Conservation (phyloP, 1,284 basidiomycete species). For the Schizopora paradoxa region DNA sequence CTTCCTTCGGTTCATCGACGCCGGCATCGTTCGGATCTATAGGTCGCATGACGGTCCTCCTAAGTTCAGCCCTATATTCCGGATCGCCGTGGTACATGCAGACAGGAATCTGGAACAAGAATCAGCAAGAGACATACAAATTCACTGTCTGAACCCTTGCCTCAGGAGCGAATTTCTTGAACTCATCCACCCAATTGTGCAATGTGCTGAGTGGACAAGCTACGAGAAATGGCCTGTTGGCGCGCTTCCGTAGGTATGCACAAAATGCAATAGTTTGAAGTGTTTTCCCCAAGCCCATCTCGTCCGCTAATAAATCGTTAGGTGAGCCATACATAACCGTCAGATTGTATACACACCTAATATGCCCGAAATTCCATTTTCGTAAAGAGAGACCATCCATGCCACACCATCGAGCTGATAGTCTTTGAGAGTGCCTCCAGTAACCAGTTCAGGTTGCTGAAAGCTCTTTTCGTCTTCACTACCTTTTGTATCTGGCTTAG, state of each 20-base stretch:
- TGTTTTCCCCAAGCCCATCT: slow-evolving; percentile 96
- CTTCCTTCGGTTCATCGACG: slow-evolving; percentile 14
- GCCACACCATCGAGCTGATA: slow-evolving; percentile 95
- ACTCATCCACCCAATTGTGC: slow-evolving; percentile 90
- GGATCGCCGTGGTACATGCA: slow-evolving; percentile 88
- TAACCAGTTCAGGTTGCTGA: slow-evolving; percentile 74
- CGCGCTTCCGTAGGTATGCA: slow-evolving; percentile 78
- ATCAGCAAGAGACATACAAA: background rate
- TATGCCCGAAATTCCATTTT: slow-evolving; percentile 94
- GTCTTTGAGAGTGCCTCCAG: slow-evolving; percentile 79
- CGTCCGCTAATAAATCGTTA: slow-evolving; percentile 53
- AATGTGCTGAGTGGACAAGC: slow-evolving; percentile 91
- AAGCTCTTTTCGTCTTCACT: slow-evolving; percentile 35
- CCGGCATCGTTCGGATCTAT: slow-evolving; percentile 12
- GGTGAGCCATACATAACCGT: background rate
- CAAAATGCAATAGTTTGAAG: slow-evolving; percentile 92
- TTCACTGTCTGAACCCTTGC: slow-evolving; percentile 41
- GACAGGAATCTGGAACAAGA: slow-evolving; percentile 62
- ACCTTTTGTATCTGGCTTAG: slow-evolving; percentile 23
- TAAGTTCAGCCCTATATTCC: slow-evolving; percentile 68
- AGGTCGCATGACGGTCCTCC: slow-evolving; percentile 48
- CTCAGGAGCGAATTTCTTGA: slow-evolving; percentile 74
- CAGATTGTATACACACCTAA: slow-evolving; percentile 48
- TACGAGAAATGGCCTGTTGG: slow-evolving; percentile 79
- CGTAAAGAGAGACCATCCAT: slow-evolving; percentile 92